Base-by-base conservation (phyloP, 2,329 filamentous ascomycete genomes). In the Leptographium lundbergii region DNA sequence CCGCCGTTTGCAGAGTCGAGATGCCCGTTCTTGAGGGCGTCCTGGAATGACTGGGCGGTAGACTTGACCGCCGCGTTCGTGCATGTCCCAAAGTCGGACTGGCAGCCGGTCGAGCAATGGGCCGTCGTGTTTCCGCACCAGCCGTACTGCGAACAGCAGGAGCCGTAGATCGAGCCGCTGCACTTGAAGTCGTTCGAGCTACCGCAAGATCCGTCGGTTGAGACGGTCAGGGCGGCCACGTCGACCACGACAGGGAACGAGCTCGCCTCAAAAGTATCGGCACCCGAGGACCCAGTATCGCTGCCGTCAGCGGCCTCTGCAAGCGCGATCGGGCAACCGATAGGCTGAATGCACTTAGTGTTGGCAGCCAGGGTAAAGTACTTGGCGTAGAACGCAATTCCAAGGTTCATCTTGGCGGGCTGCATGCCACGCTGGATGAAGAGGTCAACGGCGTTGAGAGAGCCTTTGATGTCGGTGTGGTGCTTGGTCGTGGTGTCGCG, bases 301-400 rank as follows among this genome's bases (percentile, higher is more conserved):
- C 0, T 73, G 36, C 84, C 84, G 0, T 77, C 79, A 4, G 72
- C 66, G 1, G 79, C 79, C 71, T 87, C 84, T 51, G 85, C 76
- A 6, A 75, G 60, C 4, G 73, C 74, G 1, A 81, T 82, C 48
- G 76, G 74, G 65, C 84, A 86, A 3, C 77, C 78, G 14, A 84
- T 66, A 1, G 78, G 74, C 19, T 72, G 61, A 1, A 68, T 63
- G 56, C 73, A 72, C 29, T 74, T 71, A 34, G 72, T 75, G 2
- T 73, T 67, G 11, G 70, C 69, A 47, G 70, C 64, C n/a, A 78
- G 81, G 67, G 75, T 72, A 70, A 82, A 85, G 76, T 76, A 86
- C 69, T 86, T 87, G 39, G 81, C 77, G 68, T 86, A 87, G 67
- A 84, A 86, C n/a, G 81, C 82, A 59, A 87, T 76, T 1, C 84